These are phyloP conservation scores for Pilaira anomala DNA, from an alignment of 192 early-diverging fungal species.

Conservation along the genomic window DNA sequence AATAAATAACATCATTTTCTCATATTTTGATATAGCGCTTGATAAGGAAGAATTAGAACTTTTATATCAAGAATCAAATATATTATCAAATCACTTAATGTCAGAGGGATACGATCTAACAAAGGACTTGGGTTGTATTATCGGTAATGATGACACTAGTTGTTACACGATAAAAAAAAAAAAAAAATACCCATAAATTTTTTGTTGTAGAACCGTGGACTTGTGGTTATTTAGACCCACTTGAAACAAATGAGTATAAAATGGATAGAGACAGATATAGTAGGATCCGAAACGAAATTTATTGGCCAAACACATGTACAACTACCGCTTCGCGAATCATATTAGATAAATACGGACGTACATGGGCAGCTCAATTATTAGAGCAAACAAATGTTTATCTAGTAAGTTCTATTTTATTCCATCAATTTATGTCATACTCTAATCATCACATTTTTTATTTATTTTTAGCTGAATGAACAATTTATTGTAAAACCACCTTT, in stretches of 20 bases:
- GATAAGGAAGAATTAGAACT: not conserved
- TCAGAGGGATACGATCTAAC: constrained; percentile 30
- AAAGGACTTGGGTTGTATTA: constrained; percentile 33
- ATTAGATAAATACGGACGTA: constrained; percentile 1
- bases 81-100: constrained; percentile 27
- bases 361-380: constrained; percentile 22
- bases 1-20: too few relatives aligned
- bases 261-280: constrained; percentile 16
- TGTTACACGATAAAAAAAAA: not conserved
- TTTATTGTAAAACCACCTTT: constrained; percentile 41
- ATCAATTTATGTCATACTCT: not conserved
- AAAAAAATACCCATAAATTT: not conserved
- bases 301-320: constrained; percentile 5
- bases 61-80: constrained; percentile 31
- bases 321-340: not conserved
- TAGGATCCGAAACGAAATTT: constrained; percentile 17
- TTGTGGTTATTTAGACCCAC: constrained; percentile 31
- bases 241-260: constrained; percentile 14
- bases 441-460: not conserved
- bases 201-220: constrained; percentile 25
- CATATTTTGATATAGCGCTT: too few relatives aligned
- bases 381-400: constrained; percentile 8
- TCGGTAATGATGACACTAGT: constrained; percentile 25
- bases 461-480: constrained; percentile 36
- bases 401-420: constrained; percentile 2